phyloP scores from a whole-genome alignment of 169 alveolate genomes.

The Eimeria maxima region DNA sequence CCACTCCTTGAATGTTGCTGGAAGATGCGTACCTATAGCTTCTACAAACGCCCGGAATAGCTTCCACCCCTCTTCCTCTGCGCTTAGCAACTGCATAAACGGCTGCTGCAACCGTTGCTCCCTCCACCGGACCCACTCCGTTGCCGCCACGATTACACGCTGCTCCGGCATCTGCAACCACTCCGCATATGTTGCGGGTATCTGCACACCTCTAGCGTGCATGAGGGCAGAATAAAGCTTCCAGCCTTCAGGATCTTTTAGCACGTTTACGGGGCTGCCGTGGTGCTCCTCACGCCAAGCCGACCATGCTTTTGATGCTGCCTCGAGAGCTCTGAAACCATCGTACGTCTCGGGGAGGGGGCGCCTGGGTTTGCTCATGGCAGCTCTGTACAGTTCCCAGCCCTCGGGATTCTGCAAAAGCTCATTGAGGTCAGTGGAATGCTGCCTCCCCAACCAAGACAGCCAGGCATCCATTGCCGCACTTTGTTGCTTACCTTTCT shows the following conservation, averaged over 20 bases:
- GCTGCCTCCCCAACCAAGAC: constrained; percentile 60
- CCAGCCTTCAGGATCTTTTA: constrained; percentile 74
- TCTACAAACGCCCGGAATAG: constrained; percentile 62
- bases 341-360: constrained; percentile 75
- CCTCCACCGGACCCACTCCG: constrained; percentile 71
- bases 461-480: constrained; percentile 78
- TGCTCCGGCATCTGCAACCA: constrained; percentile 80
- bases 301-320: constrained; percentile 74
- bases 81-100: constrained; percentile 23
- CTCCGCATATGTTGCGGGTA: constrained; percentile 79
- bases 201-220: constrained; percentile 49
- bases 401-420: constrained; percentile 73
- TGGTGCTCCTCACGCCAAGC: constrained; percentile 82
- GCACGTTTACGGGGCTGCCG: constrained; percentile 63
- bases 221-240: constrained; percentile 57
- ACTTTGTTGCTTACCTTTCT: constrained; percentile 58
- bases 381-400: constrained; percentile 78
- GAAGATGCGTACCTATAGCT: constrained; percentile 29
- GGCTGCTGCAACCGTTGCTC: constrained; percentile 64
- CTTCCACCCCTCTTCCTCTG: constrained; percentile 76
- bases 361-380: constrained; percentile 68
- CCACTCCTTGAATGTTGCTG: constrained; percentile 46
- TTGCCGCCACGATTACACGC: constrained; percentile 64
- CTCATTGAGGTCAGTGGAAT: constrained; percentile 42
- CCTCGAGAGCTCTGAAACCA: constrained; percentile 61